Evolutionary conservation across 2,329 filamentous ascomycete species (phyloP), one percentile per base, ranked within the genome.

Genomic region (Xylariales sp.): DNA sequence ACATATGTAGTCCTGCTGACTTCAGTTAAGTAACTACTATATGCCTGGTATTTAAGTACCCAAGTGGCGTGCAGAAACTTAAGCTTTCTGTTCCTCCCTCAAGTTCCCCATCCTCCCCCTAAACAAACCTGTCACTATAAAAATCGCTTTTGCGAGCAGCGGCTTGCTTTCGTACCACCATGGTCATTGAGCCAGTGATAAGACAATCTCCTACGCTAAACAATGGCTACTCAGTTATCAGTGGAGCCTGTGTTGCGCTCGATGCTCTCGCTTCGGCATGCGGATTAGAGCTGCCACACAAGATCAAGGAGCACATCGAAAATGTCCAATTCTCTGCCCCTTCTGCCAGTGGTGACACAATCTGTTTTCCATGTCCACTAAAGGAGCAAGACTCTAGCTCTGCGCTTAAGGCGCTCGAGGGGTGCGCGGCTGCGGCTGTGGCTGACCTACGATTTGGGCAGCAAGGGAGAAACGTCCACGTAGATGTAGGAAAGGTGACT

Each of bases 371-470:
- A 4, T 64, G 58, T 21, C 66, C 65, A n/a, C 46, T 68, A 22
- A 63, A 58, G 42, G 63, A 69, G 46, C 63, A 67, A 40, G 65
- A 69, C 44, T 57, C 60, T 5, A 56, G 54, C 4, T 58, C 59
- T 21, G 64, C 78, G 3, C 61, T 82, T 47, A 82, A 81, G 53
- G 78, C 71, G 5, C 62, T 81, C 5, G 79, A 83, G 51, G 79
- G 73, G 4, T 69, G 72, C 28, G 66, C 78, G n/a, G 77, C 76
- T 3, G 73, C 73, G n/a, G 70, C 74, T 1, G 71, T 85, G 45
- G 76, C 73, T 8, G 68, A 80, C 53, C 57, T 83, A 19, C 64
- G 69, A 34, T 69, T 70, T 53, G 71, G 68, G n/a, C 48, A 58
- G 18, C 47, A 54, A 29, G 47, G 55, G 27, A 65, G 70, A 33